Evolutionary conservation across 1,284 basidiomycete genomes (phyloP), one percentile per base, ranked within the genome.

Genomic region (Cerrena zonata): DNA sequence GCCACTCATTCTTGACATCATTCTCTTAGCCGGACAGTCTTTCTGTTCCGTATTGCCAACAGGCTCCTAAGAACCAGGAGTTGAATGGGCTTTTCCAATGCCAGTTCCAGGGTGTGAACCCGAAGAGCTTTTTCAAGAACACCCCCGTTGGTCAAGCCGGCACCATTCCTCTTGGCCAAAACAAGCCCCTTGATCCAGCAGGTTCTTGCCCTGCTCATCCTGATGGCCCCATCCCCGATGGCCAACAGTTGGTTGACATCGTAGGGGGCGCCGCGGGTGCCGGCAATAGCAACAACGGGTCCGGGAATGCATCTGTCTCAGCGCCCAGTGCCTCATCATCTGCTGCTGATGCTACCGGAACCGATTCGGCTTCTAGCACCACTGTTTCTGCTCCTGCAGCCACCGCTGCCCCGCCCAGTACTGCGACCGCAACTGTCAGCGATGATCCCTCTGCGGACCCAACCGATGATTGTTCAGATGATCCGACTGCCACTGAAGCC

Each of bases 221-320:
- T 2, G 51, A 53, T 13, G 71, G 70, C 2, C 69, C 72, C 43
- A 63, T 74, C 41, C 49, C 79, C 1, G 80, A 80, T 59, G 80
- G 80, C 36, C 56, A 63, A 11, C 79, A 81, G 63, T 69, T 82
- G 22, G 66, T 65, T 45, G 69, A 69, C 53, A 63, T 78, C 50
- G 71, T 70, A 2, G 53, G 49, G 30, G 44, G 47, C 22, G 47
- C 30, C 30, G 26, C 41, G 2, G 38, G 39, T 46, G 38, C 41
- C n/a, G 51, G 44, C 45, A 56, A 58, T 23, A 15, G 5, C 12
- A 50, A 54, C 48, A 47, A 50, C 50, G 50, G 53, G 3, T 47
- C 45, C 25, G 49, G 45, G 12, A 38, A 36, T 23, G 19, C n/a
- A 4, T 38, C 4, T 47, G 44, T 12, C 5, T 7, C 11, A 7